These are phyloP conservation scores for Candolleomyces eurysporus DNA, from an alignment of 768 basidiomycete species.

Conservation along the genomic window DNA sequence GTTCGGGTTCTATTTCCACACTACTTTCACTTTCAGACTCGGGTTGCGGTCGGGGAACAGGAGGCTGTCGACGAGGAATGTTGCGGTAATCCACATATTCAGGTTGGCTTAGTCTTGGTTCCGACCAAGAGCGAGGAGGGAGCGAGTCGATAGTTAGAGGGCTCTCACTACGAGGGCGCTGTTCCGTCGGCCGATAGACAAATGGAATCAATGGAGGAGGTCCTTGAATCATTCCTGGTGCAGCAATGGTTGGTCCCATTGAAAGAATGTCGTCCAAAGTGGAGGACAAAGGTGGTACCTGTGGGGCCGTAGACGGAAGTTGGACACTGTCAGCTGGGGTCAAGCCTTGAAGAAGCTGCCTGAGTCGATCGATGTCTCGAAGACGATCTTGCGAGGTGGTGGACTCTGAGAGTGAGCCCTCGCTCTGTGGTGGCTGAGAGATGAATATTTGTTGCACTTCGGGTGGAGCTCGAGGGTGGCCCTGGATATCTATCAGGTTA, in stretches of 20 bases:
- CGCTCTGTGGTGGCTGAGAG: slow-evolving; percentile 12
- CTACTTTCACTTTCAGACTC: too few species aligned
- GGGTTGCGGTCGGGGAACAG: background rate
- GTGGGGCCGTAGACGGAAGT: slow-evolving; percentile 10
- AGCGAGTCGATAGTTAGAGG: slow-evolving; percentile 13
- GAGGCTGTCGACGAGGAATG: background rate
- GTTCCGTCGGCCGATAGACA: slow-evolving; percentile 12
- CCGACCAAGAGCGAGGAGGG: slow-evolving; percentile 11
- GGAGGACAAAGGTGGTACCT: slow-evolving; percentile 41
- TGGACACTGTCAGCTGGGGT: slow-evolving; percentile 14
- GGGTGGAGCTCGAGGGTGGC: slow-evolving; percentile 20
- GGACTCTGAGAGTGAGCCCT: slow-evolving; percentile 26
- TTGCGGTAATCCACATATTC: background rate
- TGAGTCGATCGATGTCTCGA: slow-evolving; percentile 17
- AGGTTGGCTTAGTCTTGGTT: background rate
- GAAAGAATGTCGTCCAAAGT: slow-evolving; percentile 60
- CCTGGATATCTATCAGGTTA: slow-evolving; percentile 32
- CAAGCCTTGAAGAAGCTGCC: slow-evolving; percentile 20
- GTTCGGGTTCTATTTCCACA: background rate
- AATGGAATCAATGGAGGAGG: slow-evolving; percentile 15
- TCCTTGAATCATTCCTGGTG: slow-evolving; percentile 6
- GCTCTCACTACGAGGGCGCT: slow-evolving; percentile 12
- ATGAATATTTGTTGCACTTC: slow-evolving; percentile 17
- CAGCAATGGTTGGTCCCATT: slow-evolving; percentile 6
- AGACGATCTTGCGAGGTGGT: slow-evolving; percentile 28